Conservation (phyloP, 768 basidiomycete genomes). For the Termitomyces sp. region DNA sequence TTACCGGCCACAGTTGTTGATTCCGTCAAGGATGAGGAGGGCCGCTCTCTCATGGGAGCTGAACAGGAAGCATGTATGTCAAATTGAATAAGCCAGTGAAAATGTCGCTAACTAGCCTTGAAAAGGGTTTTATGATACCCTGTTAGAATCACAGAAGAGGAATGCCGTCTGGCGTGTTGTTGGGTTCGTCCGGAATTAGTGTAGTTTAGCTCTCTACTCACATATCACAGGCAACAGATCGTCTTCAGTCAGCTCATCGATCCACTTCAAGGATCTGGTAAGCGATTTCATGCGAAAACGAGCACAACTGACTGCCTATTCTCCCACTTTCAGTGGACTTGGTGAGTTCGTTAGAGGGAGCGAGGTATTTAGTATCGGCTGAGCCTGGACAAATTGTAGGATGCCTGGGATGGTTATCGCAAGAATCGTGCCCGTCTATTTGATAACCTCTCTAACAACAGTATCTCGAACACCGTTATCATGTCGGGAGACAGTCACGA, state of each 20-base stretch:
- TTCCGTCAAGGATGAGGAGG: not conserved
- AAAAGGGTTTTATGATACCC: not conserved
- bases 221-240: not conserved
- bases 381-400: not conserved
- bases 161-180: not conserved
- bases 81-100: not conserved
- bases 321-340: not conserved
- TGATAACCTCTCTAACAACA: not conserved
- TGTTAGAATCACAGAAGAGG: not conserved
- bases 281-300: not conserved
- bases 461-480: not conserved
- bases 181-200: not conserved
- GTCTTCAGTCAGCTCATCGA: not conserved
- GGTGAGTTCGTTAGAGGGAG: not conserved
- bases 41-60: not conserved
- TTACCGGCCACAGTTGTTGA: not conserved
- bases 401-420: not conserved
- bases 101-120: not conserved
- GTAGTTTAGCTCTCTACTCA: not conserved
- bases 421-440: not conserved
- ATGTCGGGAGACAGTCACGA: constrained; percentile 1
- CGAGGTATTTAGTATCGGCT: not conserved
- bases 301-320: not conserved
- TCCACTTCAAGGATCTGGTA: not conserved
- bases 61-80: constrained; percentile 1